Evolutionary conservation across 345 rosid genomes (phyloP).

Genomic region (Salix purpurea): DNA sequence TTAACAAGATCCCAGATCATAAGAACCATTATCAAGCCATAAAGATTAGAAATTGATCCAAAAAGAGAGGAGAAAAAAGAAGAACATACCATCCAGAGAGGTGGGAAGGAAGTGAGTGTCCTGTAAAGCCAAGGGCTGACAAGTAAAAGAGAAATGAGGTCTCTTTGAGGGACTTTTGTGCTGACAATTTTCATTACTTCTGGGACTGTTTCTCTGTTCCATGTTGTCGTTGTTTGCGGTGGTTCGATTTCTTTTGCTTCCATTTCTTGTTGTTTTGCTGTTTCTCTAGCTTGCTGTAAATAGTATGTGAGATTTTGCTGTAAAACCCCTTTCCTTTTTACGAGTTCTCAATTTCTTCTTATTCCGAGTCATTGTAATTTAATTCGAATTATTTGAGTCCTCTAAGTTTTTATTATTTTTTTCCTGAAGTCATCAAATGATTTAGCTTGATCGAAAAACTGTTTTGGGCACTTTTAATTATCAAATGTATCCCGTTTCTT

Average conservation of each 20-base stretch:
- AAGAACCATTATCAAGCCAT: neutral
- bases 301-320: no score
- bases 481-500: no score
- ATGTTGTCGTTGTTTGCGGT: constrained; percentile 28
- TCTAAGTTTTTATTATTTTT: no score
- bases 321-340: no score
- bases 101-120: constrained; percentile 51
- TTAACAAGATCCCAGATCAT: constrained; percentile 25
- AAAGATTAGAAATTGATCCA: neutral
- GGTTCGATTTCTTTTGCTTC: constrained; percentile 26
- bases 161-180: constrained; percentile 57
- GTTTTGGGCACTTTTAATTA: no score
- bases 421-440: no score
- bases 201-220: constrained; percentile 71
- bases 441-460: no score
- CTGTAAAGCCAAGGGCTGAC: constrained; percentile 67
- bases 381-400: no score
- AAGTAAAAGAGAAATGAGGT: constrained; percentile 65
- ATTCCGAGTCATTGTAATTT: no score
- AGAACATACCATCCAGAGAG: constrained; percentile 64
- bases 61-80: neutral
- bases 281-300: no score
- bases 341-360: no score
- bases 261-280: constrained; percentile 13
- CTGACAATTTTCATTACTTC: constrained; percentile 68